Base-by-base conservation (phyloP, 108 stramenopile species). In the Aurantiochytrium sp. region DNA sequence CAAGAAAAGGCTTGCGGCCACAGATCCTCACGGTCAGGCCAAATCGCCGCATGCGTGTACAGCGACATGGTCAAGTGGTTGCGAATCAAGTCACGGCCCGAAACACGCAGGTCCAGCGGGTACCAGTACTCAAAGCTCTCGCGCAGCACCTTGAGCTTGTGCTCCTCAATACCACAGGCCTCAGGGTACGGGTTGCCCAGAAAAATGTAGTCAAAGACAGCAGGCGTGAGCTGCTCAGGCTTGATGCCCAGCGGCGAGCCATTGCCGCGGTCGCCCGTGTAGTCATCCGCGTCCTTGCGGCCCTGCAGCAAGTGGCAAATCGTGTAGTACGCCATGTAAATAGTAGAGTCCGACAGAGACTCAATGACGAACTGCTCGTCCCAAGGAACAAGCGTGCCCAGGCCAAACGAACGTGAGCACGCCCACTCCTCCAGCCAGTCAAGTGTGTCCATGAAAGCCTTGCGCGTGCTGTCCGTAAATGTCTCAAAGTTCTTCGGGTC, bases 401-500 rank as follows among this genome's bases (percentile, higher is more conserved):
- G 94, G 35, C 98, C 98, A 90, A 99, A 99, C 69, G 96, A 95
- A 25, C 98, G 92, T 21, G 97, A 96, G 93, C 98, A 99, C 6
- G 98, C 98, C 98, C 98, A 99, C 93, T 98, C 97, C 92, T 97
- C 95, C 71, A 99, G 89, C 98, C 98, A 99, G 25, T 95, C 97
- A 53, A 98, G 91, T 12, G 95, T 95, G 88, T 95, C 92, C 44
- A 96, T 95, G 91, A 97, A 99, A 87, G 95, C 93, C 60, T 91
- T 93, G 87, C 96, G 91, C 6, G 95, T 93, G 14, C 90, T 91
- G 44, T 93, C 87, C 87, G 95, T 95, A 92, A 97, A 99, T 12
- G 97, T 96, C 60, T 97, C 92, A 92, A 99, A 99, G 29, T 87
- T 94, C 10, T 95, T 95, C 12, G 89, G 89, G 90, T 97, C 92